phyloP scores from a whole-genome alignment of 2,329 filamentous ascomycete species.

The Blastomyces parvus region DNA sequence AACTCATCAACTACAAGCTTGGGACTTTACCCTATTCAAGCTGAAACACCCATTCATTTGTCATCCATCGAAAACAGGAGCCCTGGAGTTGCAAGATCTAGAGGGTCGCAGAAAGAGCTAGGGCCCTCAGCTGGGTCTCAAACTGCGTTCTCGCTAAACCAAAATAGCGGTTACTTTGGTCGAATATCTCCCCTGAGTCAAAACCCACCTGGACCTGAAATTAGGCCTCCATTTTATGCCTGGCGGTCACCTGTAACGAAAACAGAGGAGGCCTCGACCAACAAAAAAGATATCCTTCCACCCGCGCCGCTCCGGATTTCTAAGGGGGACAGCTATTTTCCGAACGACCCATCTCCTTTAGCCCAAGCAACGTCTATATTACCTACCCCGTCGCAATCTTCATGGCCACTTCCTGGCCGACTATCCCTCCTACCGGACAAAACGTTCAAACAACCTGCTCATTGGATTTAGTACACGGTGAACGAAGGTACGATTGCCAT shows the following conservation, averaged over 20 bases:
- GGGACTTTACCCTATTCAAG: background rate
- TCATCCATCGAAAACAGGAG: background rate
- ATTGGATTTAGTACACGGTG: background rate
- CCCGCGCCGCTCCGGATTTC: background rate
- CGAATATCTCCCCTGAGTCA: background rate
- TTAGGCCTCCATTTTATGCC: background rate
- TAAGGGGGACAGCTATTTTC: background rate
- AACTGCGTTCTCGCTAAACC: background rate
- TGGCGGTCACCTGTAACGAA: background rate
- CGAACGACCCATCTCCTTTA: background rate
- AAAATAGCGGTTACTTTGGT: background rate
- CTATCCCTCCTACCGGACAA: constrained; percentile 1
- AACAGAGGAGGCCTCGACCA: background rate
- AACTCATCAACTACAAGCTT: constrained; percentile 5
- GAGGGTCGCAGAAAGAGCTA: background rate
- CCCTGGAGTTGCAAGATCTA: background rate
- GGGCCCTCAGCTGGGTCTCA: background rate
- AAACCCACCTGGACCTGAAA: background rate
- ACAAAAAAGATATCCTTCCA: background rate
- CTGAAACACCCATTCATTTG: background rate
- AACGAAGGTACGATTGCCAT: background rate
- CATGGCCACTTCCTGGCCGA: constrained; percentile 3
- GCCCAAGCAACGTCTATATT: background rate
- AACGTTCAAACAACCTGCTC: constrained; percentile 2
- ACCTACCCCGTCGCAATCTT: background rate